These are phyloP conservation scores for Diutina siamensis DNA, from an alignment of 1,139 yeast species.

Conservation along the genomic window DNA sequence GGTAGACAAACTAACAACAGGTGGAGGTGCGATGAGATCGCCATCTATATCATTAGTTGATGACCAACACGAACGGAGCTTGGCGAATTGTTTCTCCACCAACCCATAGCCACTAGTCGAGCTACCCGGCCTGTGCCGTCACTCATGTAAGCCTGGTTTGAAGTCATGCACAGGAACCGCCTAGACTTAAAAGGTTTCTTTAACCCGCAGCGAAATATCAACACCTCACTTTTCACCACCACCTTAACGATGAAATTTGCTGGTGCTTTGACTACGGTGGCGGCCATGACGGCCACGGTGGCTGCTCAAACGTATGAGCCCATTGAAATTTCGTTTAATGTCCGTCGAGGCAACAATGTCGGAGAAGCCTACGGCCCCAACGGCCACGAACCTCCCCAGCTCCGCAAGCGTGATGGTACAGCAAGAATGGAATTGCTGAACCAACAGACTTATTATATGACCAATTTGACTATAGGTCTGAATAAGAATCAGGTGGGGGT, in stretches of 20 bases:
- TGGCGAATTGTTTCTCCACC: no score
- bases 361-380: not conserved
- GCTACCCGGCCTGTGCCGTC: no score
- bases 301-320: not conserved
- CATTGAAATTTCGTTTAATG: not conserved
- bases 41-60: no score
- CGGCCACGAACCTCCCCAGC: not conserved
- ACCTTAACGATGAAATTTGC: not conserved
- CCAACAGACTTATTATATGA: not conserved
- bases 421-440: not conserved
- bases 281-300: not conserved
- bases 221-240: no score
- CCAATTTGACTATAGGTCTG: constrained; percentile 31
- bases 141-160: no score
- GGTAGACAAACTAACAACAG: no score
- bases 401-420: not conserved
- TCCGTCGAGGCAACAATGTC: not conserved
- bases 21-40: no score
- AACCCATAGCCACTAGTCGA: no score
- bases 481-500: constrained; percentile 39
- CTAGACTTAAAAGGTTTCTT: no score
- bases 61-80: no score
- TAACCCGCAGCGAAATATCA: no score
- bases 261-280: not conserved
- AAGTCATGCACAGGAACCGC: no score